Base-by-base conservation (phyloP, 2,329 filamentous ascomycete genomes). In the Cladosporium halotolerans region DNA sequence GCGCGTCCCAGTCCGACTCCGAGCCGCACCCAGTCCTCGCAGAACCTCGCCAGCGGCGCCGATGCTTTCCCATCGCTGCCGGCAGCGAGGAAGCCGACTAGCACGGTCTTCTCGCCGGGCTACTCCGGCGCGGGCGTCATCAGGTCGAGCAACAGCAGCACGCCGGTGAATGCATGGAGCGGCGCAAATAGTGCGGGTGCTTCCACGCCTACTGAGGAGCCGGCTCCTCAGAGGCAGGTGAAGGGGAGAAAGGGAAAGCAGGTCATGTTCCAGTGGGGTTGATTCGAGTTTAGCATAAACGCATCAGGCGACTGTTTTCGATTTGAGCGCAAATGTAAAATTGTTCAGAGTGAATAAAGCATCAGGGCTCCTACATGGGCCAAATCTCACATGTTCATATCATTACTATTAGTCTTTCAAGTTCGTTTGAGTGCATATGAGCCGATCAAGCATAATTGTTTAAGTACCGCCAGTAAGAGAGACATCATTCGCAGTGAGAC, bases 51-150 rank as follows among this genome's bases (percentile, higher is more conserved):
- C 7, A 60, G 57, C 13, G 67, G 63, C 8, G 62, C 67, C 9
- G 85, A 91, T 57, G 82, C 84, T 0, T 96, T 96, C 70, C 92
- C 91, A 0, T 85, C 89, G 1, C 77, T 96, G 1, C 91, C 91
- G 0, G 78, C 83, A 0, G 90, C 89, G 1, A 79, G 87, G 0
- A 96, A 84, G 62, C 81, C 81, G 3, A 80, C 77, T 39, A 79
- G 76, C 33, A 76, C 79, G 9, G 70, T 76, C 34, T 77, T 77
- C 65, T 74, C 69, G 32, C 76, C 76, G 3, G 76, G 76, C 3
- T 77, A 77, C 61, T 72, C 67, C 23, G 74, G 75, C 5, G 63
- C 67, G 33, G 73, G 72, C 41, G 71, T 72, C 38, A 69, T 74
- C 60, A 70, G 74, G 55, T 68, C 70, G 58, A 72, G 72, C 47